Evolutionary conservation across 2,329 filamentous ascomycete genomes (phyloP), one percentile per base, ranked within the genome.

Genomic region (Sclerotiophoma versabilis): DNA sequence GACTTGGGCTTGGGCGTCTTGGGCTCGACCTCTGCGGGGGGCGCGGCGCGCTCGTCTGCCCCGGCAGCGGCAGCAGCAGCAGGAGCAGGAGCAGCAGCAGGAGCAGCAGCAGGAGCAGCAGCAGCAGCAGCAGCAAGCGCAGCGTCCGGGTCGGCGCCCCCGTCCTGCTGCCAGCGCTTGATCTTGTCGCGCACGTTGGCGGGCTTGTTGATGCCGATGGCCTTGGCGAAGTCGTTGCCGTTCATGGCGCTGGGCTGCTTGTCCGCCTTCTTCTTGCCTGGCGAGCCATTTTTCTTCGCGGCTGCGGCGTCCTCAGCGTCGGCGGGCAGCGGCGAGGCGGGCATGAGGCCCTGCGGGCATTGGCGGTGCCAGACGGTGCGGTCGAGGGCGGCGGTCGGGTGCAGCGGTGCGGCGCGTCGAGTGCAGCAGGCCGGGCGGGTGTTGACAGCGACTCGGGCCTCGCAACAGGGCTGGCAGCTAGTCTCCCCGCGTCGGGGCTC

Each of bases 111-210:
- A n/a, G n/a, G n/a, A n/a, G n/a, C n/a, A n/a, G n/a, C n/a, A n/a
- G n/a, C n/a, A n/a, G n/a, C n/a, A n/a, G n/a, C n/a, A n/a, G n/a
- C n/a, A n/a, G n/a, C n/a, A n/a, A n/a, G n/a, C n/a, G n/a, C n/a
- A n/a, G n/a, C n/a, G n/a, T n/a, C n/a, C n/a, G n/a, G n/a, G n/a
- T 87, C 88, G 5, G 84, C 83, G 27, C 88, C 89, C 67, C 89
- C 91, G 62, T 87, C 81, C 69, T 88, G 88, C 75, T 96, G 92
- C 92, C 92, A 96, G 75, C 88, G 84, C 64, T 87, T 88, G 47
- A 96, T 90, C 66, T 92, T 87, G 62, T 91, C 89, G 58, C 85
- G 85, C 41, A 96, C 78, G 63, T 81, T 80, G 64, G 76, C 79
- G 45, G 72, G 72, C 61, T 72, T 68, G 65, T 74, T 68, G 60